These are phyloP conservation scores for Hericium erinaceus DNA, from an alignment of 768 basidiomycete genomes.

Conservation along the genomic window DNA sequence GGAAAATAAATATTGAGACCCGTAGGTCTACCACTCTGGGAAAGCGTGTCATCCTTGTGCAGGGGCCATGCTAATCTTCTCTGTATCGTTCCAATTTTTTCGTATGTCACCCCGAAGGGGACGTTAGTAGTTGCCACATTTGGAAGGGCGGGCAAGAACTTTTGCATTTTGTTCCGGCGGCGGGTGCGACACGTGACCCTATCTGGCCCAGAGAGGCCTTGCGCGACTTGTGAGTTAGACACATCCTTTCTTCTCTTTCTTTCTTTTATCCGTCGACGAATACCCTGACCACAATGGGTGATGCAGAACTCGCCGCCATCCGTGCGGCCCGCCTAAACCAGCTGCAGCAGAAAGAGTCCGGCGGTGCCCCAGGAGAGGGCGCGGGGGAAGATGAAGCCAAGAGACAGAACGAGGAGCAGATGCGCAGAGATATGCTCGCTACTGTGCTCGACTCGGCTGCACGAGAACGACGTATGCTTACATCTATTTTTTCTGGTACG, in stretches of 20 bases:
- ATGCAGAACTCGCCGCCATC: conserved; percentile 35
- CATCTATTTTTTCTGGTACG: neutral
- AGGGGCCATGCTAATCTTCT: conserved; percentile 99
- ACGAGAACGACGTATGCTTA: conserved; percentile 12
- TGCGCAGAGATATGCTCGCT: conserved; percentile 51
- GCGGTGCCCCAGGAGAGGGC: conserved; percentile 28
- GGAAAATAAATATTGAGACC: conserved; percentile 29
- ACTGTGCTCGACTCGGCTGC: conserved; percentile 13
- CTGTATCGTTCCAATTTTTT: conserved; percentile 99
- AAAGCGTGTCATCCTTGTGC: conserved; percentile 99
- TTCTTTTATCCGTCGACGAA: neutral
- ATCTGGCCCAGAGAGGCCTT: neutral
- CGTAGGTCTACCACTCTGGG: conserved; percentile 68
- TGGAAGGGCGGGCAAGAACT: neutral
- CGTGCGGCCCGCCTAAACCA: conserved; percentile 35
- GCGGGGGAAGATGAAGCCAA: conserved; percentile 39
- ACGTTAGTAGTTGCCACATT: conserved; percentile 24
- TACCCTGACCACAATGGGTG: conserved; percentile 14
- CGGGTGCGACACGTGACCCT: neutral
- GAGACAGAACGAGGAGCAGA: conserved; percentile 54
- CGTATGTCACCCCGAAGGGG: conserved; percentile 91
- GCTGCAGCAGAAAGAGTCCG: conserved; percentile 21
- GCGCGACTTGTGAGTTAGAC: too few species aligned
- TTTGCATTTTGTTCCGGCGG: neutral
- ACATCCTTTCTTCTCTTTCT: neutral